Conservation (phyloP, 495 filamentous ascomycete genomes). For the Xylaria acuta region DNA sequence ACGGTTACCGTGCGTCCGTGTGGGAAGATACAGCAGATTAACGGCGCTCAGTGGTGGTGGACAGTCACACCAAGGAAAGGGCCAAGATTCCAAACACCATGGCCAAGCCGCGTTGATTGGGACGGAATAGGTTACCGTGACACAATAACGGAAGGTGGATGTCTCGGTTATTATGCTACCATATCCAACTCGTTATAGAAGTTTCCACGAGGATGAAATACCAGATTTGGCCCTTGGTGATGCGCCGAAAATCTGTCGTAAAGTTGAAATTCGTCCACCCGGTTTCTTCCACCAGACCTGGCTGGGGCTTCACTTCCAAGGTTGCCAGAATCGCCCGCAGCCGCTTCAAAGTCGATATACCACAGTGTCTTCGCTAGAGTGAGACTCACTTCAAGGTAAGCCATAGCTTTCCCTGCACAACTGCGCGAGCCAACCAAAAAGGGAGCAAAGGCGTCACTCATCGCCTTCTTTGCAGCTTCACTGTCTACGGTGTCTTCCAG, state of each 20-base stretch:
- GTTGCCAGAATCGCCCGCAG: constrained; percentile 27
- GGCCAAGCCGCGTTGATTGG: too few species aligned
- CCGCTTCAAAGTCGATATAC: constrained; percentile 36
- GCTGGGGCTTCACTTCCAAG: not conserved
- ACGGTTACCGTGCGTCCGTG: too few species aligned
- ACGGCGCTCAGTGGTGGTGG: too few species aligned
- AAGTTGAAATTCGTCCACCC: constrained; percentile 43
- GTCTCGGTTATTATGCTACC: too few species aligned
- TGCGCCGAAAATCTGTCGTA: constrained; percentile 27
- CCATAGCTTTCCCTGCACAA: constrained; percentile 65
- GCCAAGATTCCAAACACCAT: too few species aligned
- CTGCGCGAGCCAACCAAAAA: constrained; percentile 63
- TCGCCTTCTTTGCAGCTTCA: constrained; percentile 16
- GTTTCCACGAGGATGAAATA: constrained; percentile 29
- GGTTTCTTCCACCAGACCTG: constrained; percentile 28
- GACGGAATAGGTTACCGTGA: too few species aligned
- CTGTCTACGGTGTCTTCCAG: constrained; percentile 12
- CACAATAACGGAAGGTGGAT: too few species aligned
- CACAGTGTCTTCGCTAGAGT: constrained; percentile 55
- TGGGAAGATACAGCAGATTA: too few species aligned
- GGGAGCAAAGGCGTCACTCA: constrained; percentile 54
- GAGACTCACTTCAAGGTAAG: constrained; percentile 60
- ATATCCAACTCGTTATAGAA: too few species aligned
- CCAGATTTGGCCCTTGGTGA: constrained; percentile 40
- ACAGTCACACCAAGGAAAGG: too few species aligned